Percentiles rank a stretch among this genome's conserved stretches.
Evolutionary conservation across 2,329 filamentous ascomycete species (phyloP).

Genomic region (Paramyrothecium sp.): DNA sequence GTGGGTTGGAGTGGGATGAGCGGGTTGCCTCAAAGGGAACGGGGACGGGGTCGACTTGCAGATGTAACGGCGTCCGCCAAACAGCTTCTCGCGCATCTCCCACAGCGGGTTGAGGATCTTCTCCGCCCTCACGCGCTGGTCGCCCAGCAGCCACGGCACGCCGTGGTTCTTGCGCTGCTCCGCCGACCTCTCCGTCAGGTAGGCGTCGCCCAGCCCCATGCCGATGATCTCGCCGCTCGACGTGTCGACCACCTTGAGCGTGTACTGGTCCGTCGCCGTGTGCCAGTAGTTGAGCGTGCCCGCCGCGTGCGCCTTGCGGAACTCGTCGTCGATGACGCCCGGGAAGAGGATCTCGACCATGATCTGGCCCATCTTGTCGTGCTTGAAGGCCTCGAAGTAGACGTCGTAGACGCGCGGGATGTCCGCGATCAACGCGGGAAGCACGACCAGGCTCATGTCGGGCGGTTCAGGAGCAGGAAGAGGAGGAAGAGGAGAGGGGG

Average conservation of each 20-base stretch:
- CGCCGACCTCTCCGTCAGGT: conserved; percentile 31
- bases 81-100: conserved; percentile 37
- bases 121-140: conserved; percentile 41
- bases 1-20: background rate
- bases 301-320: conserved; percentile 40
- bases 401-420: conserved; percentile 44
- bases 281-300: conserved; percentile 39
- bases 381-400: conserved; percentile 44
- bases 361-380: conserved; percentile 32
- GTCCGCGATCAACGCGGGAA: conserved; percentile 44
- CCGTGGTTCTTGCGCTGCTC: conserved; percentile 43
- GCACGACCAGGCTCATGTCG: conserved; percentile 37
- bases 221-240: conserved; percentile 41
- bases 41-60: conserved; percentile 37
- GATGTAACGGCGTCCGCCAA: conserved; percentile 36
- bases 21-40: background rate
- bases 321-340: conserved; percentile 29
- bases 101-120: conserved; percentile 38
- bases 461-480: too few species aligned
- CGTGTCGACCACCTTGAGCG: conserved; percentile 45
- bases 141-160: conserved; percentile 43
- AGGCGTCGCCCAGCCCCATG: conserved; percentile 45
- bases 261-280: conserved; percentile 39
- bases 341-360: conserved; percentile 44
- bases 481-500: too few species aligned